phyloP scores from a whole-genome alignment of 805 yeast genomes.

The Candida nemodendra region DNA sequence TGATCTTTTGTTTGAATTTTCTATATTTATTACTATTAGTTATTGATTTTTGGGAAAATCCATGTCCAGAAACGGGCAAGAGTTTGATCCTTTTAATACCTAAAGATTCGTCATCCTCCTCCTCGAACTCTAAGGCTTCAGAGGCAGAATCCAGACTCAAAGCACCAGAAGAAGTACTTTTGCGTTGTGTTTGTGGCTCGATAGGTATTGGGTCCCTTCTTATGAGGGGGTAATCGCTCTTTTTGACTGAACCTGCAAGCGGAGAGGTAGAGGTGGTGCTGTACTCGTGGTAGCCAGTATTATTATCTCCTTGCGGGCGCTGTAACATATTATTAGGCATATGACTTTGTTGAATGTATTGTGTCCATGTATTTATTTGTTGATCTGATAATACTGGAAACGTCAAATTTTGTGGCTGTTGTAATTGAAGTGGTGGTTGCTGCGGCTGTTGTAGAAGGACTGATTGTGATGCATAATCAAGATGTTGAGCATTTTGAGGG shows the following conservation, averaged over 20 bases:
- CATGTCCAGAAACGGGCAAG: not conserved
- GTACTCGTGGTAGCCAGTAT: slow-evolving; percentile 1
- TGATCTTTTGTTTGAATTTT: slow-evolving; percentile 15
- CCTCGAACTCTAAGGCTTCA: not conserved
- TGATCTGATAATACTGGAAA: slow-evolving; percentile 1
- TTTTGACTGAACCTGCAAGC: too few species aligned
- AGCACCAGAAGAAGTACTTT: not conserved
- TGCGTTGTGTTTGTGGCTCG: too few species aligned
- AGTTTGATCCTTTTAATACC: not conserved
- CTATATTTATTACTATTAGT: slow-evolving; percentile 16
- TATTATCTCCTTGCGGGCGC: not conserved
- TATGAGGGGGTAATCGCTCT: too few species aligned
- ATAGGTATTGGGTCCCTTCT: too few species aligned
- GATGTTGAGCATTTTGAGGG: too few species aligned
- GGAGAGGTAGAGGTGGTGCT: too few species aligned
- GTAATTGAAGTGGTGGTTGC: too few species aligned
- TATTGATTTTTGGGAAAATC: slow-evolving; percentile 13
- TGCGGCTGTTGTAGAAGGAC: not conserved
- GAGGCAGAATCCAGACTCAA: not conserved
- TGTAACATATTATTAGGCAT: not conserved
- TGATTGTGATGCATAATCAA: too few species aligned
- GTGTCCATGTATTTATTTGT: slow-evolving; percentile 2
- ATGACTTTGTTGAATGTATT: slow-evolving; percentile 2
- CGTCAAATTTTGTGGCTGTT: not conserved
- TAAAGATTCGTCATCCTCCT: not conserved